These are phyloP conservation scores for Gastrolobium villosum DNA, from an alignment of 306 rosid species.

Conservation along the genomic window DNA sequence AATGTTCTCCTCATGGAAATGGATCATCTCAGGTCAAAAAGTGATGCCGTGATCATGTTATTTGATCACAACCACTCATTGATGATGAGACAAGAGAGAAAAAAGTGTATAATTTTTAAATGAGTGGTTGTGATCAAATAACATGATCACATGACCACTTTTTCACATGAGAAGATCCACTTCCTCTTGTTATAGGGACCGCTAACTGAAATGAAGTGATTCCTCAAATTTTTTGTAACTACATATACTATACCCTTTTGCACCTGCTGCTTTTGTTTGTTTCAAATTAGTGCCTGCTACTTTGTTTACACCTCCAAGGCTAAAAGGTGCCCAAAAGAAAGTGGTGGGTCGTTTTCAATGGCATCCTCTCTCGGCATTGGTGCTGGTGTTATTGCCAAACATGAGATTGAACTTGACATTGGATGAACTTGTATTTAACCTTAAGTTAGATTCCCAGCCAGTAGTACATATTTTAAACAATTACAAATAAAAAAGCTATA, in stretches of 20 bases:
- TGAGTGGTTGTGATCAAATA: no score
- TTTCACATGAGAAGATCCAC: no score
- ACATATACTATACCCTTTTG: slow-evolving; percentile 46
- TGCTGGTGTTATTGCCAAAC: slow-evolving; percentile 31
- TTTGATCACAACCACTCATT: no score
- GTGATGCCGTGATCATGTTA: no score
- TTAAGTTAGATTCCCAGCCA: not conserved
- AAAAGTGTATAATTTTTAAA: no score
- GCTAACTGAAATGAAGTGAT: slow-evolving; percentile 45
- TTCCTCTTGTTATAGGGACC: slow-evolving; percentile 50
- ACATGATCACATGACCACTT: no score
- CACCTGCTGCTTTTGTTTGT: slow-evolving; percentile 39
- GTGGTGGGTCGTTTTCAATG: slow-evolving; percentile 27
- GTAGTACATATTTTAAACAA: no score
- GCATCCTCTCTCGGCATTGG: slow-evolving; percentile 10
- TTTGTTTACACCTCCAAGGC: slow-evolving; percentile 28
- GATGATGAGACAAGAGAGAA: no score
- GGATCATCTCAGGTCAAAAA: no score
- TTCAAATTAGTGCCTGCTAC: slow-evolving; percentile 25
- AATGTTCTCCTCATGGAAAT: no score
- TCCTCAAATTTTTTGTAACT: slow-evolving; percentile 47
- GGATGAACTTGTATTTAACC: slow-evolving; percentile 11
- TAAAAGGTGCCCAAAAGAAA: not conserved
- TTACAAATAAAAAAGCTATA: no score
- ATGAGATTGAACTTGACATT: slow-evolving; percentile 42